Base-by-base conservation (phyloP, 202 grass and related monocot genomes). In the Panicum virgatum region DNA sequence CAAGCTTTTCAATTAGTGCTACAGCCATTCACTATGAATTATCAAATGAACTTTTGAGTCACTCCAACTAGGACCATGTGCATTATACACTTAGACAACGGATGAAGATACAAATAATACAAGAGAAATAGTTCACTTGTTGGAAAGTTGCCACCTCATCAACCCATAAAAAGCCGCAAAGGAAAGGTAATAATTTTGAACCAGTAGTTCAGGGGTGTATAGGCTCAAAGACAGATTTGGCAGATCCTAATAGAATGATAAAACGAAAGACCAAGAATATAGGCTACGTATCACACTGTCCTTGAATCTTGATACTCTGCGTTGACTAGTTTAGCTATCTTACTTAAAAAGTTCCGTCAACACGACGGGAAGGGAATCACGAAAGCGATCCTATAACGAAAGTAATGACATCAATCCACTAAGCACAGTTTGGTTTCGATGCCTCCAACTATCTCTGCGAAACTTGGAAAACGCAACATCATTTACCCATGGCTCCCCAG, bases 271-370 rank as follows among this genome's bases (percentile, higher is more conserved):
- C 15, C 8, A 64, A 51, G 47, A 78, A 16, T 48, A 69, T 69
- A 53, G 62, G 30, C 14, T 70, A 71, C 14, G 5, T 66, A 74
- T 57, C 27, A n/a, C 50, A 72, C 57, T 23, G 34, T 45, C 51
- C 29, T 40, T 66, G 38, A 12, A 65, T 59, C 29, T 40, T 66
- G 38, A 12, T 72, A 72, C 72, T 67, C 38, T 46, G 78, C 60
- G 66, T 82, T 86, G 83, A 86, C 73, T 65, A 73, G 47, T 12
- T 52, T 63, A 50, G 19, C 29, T 47, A 40, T 14, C 38, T 72
- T 9, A 32, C 19, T n/a, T 25, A 10, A 50, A 79, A 58, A 34
- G 57, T 79, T 80, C 47, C n/a, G 14, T 38, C 16, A 22, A 25
- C 44, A 62, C 12, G 10, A 78, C 50, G 19, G 19, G 12, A 78